Conservation (phyloP, 2,329 filamentous ascomycete species). For the Podosphaera xanthii region DNA sequence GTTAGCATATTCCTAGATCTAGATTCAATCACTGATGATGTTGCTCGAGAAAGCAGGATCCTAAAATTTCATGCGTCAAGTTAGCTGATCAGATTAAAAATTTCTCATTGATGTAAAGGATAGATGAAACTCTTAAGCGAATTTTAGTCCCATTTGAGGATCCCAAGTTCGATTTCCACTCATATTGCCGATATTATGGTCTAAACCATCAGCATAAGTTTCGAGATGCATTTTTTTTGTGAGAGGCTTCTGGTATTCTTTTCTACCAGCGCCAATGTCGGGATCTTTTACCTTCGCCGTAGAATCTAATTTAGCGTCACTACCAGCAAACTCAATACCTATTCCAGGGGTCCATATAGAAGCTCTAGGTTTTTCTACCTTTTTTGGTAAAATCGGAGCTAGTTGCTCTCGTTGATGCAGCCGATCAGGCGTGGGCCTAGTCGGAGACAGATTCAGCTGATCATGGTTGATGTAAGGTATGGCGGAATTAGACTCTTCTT, state of each 20-base stretch:
- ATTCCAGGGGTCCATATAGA: not conserved
- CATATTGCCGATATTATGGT: not conserved
- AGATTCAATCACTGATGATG: too few species aligned
- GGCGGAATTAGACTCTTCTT: not conserved
- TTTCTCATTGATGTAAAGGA: too few species aligned
- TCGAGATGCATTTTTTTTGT: not conserved
- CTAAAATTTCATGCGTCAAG: not conserved
- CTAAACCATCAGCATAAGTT: not conserved
- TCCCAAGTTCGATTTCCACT: not conserved
- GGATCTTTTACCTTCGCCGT: not conserved
- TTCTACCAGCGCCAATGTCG: not conserved
- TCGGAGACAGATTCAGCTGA: too few species aligned
- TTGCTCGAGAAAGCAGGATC: too few species aligned
- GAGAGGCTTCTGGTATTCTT: not conserved
- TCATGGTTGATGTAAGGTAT: too few species aligned
- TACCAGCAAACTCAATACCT: not conserved
- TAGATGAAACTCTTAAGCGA: not conserved
- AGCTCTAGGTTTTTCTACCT: not conserved
- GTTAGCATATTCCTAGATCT: too few species aligned
- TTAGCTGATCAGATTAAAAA: too few species aligned
- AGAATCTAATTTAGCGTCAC: not conserved
- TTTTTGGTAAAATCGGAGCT: not conserved
- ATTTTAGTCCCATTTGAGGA: not conserved
- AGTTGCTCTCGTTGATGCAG: not conserved
- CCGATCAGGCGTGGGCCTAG: too few species aligned